A percentile compares a stretch with the other conserved stretches of the same genome.
Conservation (phyloP, 2,329 filamentous ascomycete genomes). For the Metarhizium guizhouense region DNA sequence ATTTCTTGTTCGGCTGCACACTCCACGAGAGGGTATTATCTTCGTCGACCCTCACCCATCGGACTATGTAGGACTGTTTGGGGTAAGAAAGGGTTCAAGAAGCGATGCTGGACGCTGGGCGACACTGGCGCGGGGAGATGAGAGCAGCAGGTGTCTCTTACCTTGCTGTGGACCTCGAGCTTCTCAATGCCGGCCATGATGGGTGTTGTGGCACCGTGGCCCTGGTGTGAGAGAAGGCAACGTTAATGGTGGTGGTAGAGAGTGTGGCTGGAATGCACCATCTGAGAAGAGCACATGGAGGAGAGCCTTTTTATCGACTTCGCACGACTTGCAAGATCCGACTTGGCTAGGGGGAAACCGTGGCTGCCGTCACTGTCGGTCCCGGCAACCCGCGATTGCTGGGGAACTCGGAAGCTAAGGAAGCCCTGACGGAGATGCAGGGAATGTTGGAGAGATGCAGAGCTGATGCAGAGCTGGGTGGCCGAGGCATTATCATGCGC, state of each 20-base stretch:
- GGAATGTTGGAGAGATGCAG: neutral
- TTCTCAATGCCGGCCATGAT: slow-evolving; percentile 91
- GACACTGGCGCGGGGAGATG: neutral
- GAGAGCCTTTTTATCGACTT: neutral
- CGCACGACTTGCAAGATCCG: neutral
- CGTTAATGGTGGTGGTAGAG: neutral
- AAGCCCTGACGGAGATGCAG: neutral
- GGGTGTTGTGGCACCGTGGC: neutral
- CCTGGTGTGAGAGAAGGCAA: neutral
- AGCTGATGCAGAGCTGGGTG: neutral
- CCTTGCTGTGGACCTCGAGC: slow-evolving; percentile 95
- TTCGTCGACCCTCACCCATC: slow-evolving; percentile 88
- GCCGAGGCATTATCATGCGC: slow-evolving; percentile 3
- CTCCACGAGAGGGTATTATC: slow-evolving; percentile 96
- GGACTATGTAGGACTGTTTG: slow-evolving; percentile 88
- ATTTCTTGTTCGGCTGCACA: slow-evolving; percentile 95
- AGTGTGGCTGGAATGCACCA: neutral
- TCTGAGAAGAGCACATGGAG: neutral
- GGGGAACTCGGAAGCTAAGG: neutral
- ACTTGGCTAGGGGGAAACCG: neutral
- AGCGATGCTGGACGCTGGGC: neutral
- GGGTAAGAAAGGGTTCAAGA: slow-evolving; percentile 10
- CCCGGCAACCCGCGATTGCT: neutral
- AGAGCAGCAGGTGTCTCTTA: slow-evolving; percentile 22
- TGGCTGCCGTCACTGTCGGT: neutral